A percentile compares a stretch with the other conserved stretches of the same genome.
These are phyloP conservation scores for Hevea brasiliensis DNA, from an alignment of 345 rosid species.

Conservation along the genomic window DNA sequence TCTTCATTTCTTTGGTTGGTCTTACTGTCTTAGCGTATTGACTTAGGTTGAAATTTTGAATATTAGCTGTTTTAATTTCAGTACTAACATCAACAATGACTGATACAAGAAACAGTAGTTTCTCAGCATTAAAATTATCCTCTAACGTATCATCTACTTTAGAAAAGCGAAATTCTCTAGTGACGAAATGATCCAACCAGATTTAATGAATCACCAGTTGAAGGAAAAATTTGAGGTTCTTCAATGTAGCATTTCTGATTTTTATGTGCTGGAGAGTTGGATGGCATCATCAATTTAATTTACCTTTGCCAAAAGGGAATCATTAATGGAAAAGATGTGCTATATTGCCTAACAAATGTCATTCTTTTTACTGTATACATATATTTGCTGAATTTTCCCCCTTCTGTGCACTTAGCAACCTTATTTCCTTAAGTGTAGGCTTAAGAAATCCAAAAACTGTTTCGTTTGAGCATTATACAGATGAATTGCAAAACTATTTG, in stretches of 20 bases:
- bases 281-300: neutral
- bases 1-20: neutral
- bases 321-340: neutral
- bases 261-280: neutral
- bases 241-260: neutral
- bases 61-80: neutral
- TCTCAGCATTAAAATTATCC: neutral
- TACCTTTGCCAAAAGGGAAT: neutral
- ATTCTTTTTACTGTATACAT: neutral
- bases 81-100: too few relatives aligned
- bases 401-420: neutral
- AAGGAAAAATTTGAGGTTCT: neutral
- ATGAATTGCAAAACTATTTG: conserved; percentile 31
- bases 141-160: too few relatives aligned
- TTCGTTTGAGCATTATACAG: conserved; percentile 36
- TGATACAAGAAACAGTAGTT: neutral
- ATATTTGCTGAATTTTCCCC: neutral
- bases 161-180: neutral
- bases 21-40: neutral
- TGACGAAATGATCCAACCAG: neutral
- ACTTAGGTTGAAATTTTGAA: neutral
- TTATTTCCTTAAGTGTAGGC: conserved; percentile 34
- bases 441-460: conserved; percentile 47
- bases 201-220: neutral
- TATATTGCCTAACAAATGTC: conserved; percentile 4